Base-by-base conservation (phyloP, 2,329 filamentous ascomycete species). In the Ascochyta rabiei region DNA sequence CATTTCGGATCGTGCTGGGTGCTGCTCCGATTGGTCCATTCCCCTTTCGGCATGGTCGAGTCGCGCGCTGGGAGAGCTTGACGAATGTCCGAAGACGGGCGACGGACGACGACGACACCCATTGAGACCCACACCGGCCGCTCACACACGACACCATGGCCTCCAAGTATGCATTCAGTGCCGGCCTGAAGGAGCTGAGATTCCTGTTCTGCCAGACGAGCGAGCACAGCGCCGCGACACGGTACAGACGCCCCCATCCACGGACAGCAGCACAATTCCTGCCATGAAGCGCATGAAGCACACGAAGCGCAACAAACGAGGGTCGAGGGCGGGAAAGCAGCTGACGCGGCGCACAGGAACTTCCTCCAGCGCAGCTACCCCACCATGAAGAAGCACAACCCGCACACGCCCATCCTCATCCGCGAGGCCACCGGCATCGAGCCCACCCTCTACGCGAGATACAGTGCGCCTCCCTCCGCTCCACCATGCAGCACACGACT, bases 311-410 rank as follows among this genome's bases (percentile, higher is more conserved):
- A n/a, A 16, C 31, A 23, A 23, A 33, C 41, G 15, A n/a, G n/a
- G 1, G 9, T n/a, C 34, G 46, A 42, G 39, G 48, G 37, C 26
- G 26, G 38, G n/a, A 34, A 3, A n/a, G 15, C 56, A 24, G 44
- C 57, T 62, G 44, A 64, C 39, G 28, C 8, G 8, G 6, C 5
- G 3, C n/a, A 28, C 31, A 97, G 95, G 77, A 88, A 89, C 26
- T 99, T 99, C 80, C 84, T 99, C 64, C 89, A 88, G 63, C 87
- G 91, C 75, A 88, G 92, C 64, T 99, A 99, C 79, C 95, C 95
- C 41, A 95, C 90, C 57, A 98, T 99, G 93, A 99, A 99, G 87
- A 96, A 96, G 84, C 90, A 93, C 84, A 99, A 99, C 82, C 95
- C 95, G 53, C 82, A 90, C 77, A 93, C 85, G 43, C 95, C 95